Evolutionary conservation across 2,329 filamentous ascomycete genomes (phyloP).

Genomic region (Emergomyces pasteurianus): DNA sequence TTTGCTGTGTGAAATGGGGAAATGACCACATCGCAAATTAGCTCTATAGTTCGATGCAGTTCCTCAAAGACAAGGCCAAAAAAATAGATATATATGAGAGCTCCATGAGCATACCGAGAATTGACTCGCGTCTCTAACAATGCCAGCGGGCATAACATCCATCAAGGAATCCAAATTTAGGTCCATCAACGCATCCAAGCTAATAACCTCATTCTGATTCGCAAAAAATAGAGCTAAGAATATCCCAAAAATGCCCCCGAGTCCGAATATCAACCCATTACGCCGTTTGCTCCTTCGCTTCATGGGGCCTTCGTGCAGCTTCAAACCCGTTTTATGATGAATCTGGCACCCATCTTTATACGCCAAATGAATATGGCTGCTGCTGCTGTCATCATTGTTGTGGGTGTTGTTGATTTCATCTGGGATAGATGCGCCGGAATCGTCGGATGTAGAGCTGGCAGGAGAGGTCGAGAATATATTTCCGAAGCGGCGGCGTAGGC

Average conservation of each 20-base stretch:
- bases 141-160: slow-evolving; percentile 74
- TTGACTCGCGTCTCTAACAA: slow-evolving; percentile 76
- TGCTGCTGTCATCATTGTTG: slow-evolving; percentile 29
- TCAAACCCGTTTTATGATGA: slow-evolving; percentile 21
- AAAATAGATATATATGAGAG: neutral
- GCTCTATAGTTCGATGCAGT: slow-evolving; percentile 6
- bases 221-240: slow-evolving; percentile 85
- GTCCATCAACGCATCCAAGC: slow-evolving; percentile 58
- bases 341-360: slow-evolving; percentile 13
- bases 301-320: slow-evolving; percentile 14
- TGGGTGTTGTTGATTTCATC: slow-evolving; percentile 1
- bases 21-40: neutral
- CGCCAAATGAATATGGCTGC: neutral
- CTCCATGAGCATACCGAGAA: slow-evolving; percentile 51
- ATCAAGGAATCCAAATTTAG: slow-evolving; percentile 74
- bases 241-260: slow-evolving; percentile 84
- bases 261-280: slow-evolving; percentile 68
- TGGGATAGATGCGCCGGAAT: neutral
- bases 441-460: slow-evolving; percentile 1
- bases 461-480: slow-evolving; percentile 19
- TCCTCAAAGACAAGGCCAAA: neutral
- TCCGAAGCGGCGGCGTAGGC: slow-evolving; percentile 32
- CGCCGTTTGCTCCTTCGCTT: slow-evolving; percentile 52
- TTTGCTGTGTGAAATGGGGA: slow-evolving; percentile 40
- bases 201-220: slow-evolving; percentile 77